These are phyloP conservation scores for Claviceps fusiformis DNA, from an alignment of 2,329 filamentous ascomycete genomes.

Conservation along the genomic window DNA sequence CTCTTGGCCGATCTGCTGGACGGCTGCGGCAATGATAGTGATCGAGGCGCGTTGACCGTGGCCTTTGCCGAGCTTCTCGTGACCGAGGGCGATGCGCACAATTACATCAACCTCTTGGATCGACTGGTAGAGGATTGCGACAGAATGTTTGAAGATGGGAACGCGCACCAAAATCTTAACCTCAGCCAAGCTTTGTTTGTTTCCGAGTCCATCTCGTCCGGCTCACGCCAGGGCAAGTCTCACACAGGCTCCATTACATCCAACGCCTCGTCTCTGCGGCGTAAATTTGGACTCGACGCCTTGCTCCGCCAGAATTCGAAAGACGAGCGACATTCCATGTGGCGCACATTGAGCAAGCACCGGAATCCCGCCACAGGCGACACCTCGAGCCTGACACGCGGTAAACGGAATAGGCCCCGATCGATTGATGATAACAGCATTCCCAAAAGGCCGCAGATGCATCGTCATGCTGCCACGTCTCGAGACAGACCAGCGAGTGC, in stretches of 20 bases:
- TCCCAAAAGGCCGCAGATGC: slow-evolving; percentile 14
- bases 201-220: slow-evolving; percentile 47
- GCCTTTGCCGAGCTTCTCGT: slow-evolving; percentile 83
- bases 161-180: slow-evolving; percentile 20
- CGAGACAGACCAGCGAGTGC: slow-evolving; percentile 48
- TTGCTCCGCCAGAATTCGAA: slow-evolving; percentile 70
- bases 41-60: slow-evolving; percentile 74
- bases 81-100: slow-evolving; percentile 59
- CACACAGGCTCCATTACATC: slow-evolving; percentile 67
- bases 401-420: slow-evolving; percentile 53
- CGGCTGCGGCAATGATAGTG: slow-evolving; percentile 80
- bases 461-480: slow-evolving; percentile 38
- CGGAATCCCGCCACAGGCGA: slow-evolving; percentile 47
- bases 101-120: slow-evolving; percentile 81
- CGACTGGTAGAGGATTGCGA: slow-evolving; percentile 82
- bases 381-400: slow-evolving; percentile 51
- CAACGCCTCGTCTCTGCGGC: slow-evolving; percentile 72
- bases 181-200: slow-evolving; percentile 23
- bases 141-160: slow-evolving; percentile 62
- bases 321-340: slow-evolving; percentile 62
- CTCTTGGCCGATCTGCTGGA: slow-evolving; percentile 78
- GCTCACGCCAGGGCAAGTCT: slow-evolving; percentile 40
- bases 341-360: slow-evolving; percentile 81
- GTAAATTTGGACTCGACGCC: slow-evolving; percentile 69
- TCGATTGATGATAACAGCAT: slow-evolving; percentile 59